Conservation (phyloP, 1,284 basidiomycete genomes). For the Veloporphyrellus conicus region DNA sequence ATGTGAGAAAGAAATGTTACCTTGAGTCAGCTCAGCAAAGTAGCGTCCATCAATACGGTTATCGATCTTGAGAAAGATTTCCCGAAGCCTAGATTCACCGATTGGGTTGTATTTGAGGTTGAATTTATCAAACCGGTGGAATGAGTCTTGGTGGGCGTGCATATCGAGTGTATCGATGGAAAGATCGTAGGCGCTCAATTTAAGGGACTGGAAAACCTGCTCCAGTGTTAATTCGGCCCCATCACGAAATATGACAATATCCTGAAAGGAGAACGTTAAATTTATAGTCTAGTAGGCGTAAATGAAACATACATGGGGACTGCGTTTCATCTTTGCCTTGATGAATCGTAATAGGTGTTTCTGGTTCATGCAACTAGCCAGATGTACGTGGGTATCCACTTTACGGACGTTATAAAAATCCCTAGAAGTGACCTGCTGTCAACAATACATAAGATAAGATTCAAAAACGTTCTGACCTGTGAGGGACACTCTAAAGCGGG, state of each 20-base stretch:
- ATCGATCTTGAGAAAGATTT: slow-evolving; percentile 99
- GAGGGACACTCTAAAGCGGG: slow-evolving; percentile 50
- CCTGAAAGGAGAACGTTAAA: slow-evolving; percentile 45
- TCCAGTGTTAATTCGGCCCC: slow-evolving; percentile 84
- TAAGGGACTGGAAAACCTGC: slow-evolving; percentile 93
- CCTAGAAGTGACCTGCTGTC: slow-evolving; percentile 39
- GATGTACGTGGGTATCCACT: slow-evolving; percentile 98
- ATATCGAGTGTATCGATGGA: slow-evolving; percentile 99
- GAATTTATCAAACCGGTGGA: slow-evolving; percentile 97
- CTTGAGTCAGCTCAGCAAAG: slow-evolving; percentile 90
- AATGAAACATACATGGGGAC: slow-evolving; percentile 53
- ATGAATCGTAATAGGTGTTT: slow-evolving; percentile 99
- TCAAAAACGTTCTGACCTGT: slow-evolving; percentile 23
- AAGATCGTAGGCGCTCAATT: slow-evolving; percentile 94
- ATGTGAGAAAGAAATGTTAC: slow-evolving; percentile 36
- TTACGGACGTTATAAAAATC: slow-evolving; percentile 99
- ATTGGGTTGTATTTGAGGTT: slow-evolving; percentile 93
- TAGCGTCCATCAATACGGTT: slow-evolving; percentile 91
- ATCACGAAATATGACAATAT: slow-evolving; percentile 94
- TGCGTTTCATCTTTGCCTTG: slow-evolving; percentile 92
- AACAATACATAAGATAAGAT: slow-evolving; percentile 1
- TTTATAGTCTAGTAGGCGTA: neutral
- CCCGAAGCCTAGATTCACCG: slow-evolving; percentile 90
- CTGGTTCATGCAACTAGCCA: slow-evolving; percentile 99
- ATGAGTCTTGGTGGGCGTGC: slow-evolving; percentile 97